A percentile compares a stretch with the other conserved stretches of the same genome.
These are phyloP conservation scores for Leishmania tarentolae DNA, from an alignment of 208 protist genomes.

Conservation along the genomic window DNA sequence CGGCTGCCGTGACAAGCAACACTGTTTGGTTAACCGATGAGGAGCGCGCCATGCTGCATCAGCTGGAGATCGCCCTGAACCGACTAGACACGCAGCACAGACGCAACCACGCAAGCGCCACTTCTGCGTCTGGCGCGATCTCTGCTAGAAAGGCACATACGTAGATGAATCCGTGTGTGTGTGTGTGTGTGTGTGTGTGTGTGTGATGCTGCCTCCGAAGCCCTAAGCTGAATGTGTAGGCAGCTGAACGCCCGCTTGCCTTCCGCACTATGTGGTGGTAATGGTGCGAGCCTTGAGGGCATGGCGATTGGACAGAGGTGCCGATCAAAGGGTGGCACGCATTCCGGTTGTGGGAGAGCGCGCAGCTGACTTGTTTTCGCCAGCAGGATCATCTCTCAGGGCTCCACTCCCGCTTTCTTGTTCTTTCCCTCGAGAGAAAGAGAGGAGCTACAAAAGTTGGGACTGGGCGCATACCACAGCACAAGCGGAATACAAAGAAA, in stretches of 20 bases:
- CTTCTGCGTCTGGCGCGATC: neutral
- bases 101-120: neutral
- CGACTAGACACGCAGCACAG: slow-evolving; percentile 25
- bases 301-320: neutral
- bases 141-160: neutral
- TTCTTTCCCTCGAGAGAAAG: neutral
- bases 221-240: neutral
- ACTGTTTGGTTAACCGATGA: slow-evolving; percentile 20
- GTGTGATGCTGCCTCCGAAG: neutral
- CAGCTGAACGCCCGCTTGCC: neutral
- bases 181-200: neutral
- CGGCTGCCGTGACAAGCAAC: slow-evolving; percentile 2
- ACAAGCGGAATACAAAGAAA: neutral
- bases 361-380: neutral
- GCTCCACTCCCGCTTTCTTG: neutral
- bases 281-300: neutral
- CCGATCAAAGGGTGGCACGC: neutral
- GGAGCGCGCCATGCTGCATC: slow-evolving; percentile 27
- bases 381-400: neutral
- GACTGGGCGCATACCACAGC: neutral
- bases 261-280: neutral
- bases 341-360: neutral
- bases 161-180: neutral
- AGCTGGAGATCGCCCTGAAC: slow-evolving; percentile 23
- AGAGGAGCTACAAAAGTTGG: neutral